Evolutionary conservation across 2,329 filamentous ascomycete species (phyloP), one percentile per base, ranked within the genome.

Genomic region (Talaromyces rugulosus): DNA sequence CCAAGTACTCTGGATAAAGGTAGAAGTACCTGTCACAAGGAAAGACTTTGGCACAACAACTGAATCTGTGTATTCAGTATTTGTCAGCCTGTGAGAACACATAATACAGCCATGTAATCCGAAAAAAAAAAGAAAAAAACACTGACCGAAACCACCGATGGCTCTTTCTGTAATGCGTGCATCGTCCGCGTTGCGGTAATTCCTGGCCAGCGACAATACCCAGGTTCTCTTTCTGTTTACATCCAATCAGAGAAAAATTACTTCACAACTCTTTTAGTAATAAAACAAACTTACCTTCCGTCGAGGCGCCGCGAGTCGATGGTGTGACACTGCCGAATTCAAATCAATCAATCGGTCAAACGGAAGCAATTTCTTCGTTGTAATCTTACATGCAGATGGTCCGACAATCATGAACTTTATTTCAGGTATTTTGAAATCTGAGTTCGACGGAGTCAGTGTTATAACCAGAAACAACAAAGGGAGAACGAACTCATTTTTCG

Each of bases 381-480:
- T 36, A 12, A 27, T 71, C 76, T 71, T 67, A 79, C 79, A 75
- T n/a, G 79, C 75, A 31, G 82, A 83, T 18, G 82, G 80, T 6
- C 87, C 86, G 68, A 93, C 86, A 66, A 87, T 82, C 34, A 94
- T 82, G 75, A 96, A 92, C 71, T 89, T 91, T 65, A 92, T 84
- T 64, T 92, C 87, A 28, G 89, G 89, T 54, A 95, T 85, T 72
- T 87, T 88, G 76, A 95, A 91, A 52, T 59, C 61, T 62, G 40
- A 16, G 7, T 8, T 31, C 16, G 36, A 51, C 27, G 9, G 34
- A 23, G n/a, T 58, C 16, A 85, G 81, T 11, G 12, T 8, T 8
- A 27, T 27, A 9, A 27, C 8, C 44, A 47, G 5, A 27, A 27
- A 47, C 4, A 27, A 14, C 23, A 12, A 18, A 47, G 44, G 18